Evolutionary conservation across 2,329 filamentous ascomycete genomes (phyloP).

Genomic region (Exophiala bonariae): DNA sequence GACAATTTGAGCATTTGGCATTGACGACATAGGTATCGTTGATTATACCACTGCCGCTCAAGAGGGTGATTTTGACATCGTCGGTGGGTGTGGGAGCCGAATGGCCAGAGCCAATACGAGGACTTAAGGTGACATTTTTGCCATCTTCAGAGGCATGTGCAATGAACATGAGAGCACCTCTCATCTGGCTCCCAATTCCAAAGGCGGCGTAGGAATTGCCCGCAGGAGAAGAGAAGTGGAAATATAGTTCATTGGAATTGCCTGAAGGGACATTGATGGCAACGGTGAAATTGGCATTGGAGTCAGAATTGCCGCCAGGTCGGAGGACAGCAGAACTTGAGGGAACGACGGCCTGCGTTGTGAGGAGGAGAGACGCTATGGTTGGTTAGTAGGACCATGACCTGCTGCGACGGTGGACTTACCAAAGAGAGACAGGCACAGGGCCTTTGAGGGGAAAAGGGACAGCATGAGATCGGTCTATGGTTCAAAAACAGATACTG

Average conservation of each 20-base stretch:
- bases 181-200: slow-evolving; percentile 31
- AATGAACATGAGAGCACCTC: slow-evolving; percentile 33
- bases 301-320: slow-evolving; percentile 13
- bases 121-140: slow-evolving; percentile 31
- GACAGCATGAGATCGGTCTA: no score
- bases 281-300: slow-evolving; percentile 25
- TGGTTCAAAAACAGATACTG: no score
- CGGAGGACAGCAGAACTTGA: slow-evolving; percentile 15
- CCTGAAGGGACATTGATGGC: slow-evolving; percentile 28
- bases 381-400: slow-evolving; percentile 2
- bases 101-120: slow-evolving; percentile 29
- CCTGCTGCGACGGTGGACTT: not conserved
- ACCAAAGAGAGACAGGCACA: no score
- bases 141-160: slow-evolving; percentile 28
- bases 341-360: slow-evolving; percentile 20
- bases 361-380: slow-evolving; percentile 6
- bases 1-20: slow-evolving; percentile 55
- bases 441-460: no score
- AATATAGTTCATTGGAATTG: slow-evolving; percentile 27
- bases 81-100: slow-evolving; percentile 37
- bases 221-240: slow-evolving; percentile 26
- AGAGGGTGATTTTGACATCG: slow-evolving; percentile 45
- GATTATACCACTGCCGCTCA: slow-evolving; percentile 50
- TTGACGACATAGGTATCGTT: slow-evolving; percentile 48
- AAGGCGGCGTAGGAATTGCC: slow-evolving; percentile 30